These are phyloP conservation scores for Physocladia obscura DNA, from an alignment of 192 early-diverging fungal genomes.

Conservation along the genomic window DNA sequence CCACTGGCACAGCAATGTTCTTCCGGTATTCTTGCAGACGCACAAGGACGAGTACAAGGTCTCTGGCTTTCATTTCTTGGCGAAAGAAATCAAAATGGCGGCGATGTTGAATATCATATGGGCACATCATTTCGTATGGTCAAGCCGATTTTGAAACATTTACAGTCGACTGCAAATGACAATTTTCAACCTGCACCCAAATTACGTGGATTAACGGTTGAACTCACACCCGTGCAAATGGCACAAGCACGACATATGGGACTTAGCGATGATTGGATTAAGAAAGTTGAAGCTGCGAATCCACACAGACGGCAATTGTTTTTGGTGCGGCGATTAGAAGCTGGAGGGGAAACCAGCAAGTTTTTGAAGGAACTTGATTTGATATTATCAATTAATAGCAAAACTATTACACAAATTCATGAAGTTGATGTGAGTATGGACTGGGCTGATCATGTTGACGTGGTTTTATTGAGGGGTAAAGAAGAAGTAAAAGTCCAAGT, in stretches of 20 bases:
- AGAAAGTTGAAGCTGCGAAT: slow-evolving; percentile 44
- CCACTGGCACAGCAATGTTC: slow-evolving; percentile 77
- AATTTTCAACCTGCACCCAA: slow-evolving; percentile 10
- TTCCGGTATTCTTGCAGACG: slow-evolving; percentile 70
- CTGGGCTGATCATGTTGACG: slow-evolving; percentile 33
- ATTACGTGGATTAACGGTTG: slow-evolving; percentile 45
- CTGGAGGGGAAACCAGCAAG: slow-evolving; percentile 32
- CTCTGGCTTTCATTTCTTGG: slow-evolving; percentile 76
- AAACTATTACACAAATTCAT: slow-evolving; percentile 32
- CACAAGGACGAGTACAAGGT: slow-evolving; percentile 65
- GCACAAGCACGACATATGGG: slow-evolving; percentile 53
- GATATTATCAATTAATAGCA: slow-evolving; percentile 41
- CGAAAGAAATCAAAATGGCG: slow-evolving; percentile 63
- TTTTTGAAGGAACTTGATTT: slow-evolving; percentile 54
- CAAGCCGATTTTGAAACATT: slow-evolving; percentile 35
- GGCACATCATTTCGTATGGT: slow-evolving; percentile 33
- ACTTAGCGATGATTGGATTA: slow-evolving; percentile 47
- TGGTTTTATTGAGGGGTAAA: slow-evolving; percentile 69
- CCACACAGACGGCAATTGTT: slow-evolving; percentile 43
- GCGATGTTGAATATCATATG: slow-evolving; percentile 48
- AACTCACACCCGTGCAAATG: slow-evolving; percentile 47
- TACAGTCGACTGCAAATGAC: slow-evolving; percentile 17
- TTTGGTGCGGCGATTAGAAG: slow-evolving; percentile 45
- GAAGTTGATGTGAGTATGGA: slow-evolving; percentile 37
- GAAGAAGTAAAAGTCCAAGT: slow-evolving; percentile 64